phyloP scores from a whole-genome alignment of 1,139 yeast species.

The Magnusiomyces fungicola region DNA sequence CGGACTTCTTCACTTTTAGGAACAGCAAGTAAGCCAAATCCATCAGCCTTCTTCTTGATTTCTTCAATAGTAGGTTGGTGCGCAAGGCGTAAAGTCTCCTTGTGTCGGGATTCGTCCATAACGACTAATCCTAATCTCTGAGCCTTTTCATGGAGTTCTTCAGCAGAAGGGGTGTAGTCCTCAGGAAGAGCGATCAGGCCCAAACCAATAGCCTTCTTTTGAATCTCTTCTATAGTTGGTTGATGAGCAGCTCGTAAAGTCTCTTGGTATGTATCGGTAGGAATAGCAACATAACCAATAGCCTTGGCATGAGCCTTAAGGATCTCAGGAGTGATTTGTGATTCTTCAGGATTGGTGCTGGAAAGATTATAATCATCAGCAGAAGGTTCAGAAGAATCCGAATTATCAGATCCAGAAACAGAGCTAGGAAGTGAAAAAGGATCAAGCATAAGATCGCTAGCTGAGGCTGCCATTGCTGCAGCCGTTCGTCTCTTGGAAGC shows the following conservation, averaged over 20 bases:
- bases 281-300: conserved; percentile 7
- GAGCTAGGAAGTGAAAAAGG: background rate
- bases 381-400: background rate
- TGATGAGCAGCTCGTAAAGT: conserved; percentile 18
- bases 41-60: conserved; percentile 27
- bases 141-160: conserved; percentile 27
- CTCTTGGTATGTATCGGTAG: conserved; percentile 13
- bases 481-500: background rate
- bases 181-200: conserved; percentile 18
- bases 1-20: conserved; percentile 28
- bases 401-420: background rate
- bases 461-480: background rate
- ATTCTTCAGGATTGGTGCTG: background rate
- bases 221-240: conserved; percentile 17
- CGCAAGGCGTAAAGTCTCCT: conserved; percentile 5
- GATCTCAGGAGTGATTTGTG: conserved; percentile 2
- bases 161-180: conserved; percentile 21
- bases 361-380: background rate
- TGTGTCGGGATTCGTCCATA: conserved; percentile 7
- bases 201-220: conserved; percentile 20
- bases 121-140: conserved; percentile 17
- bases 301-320: conserved; percentile 10
- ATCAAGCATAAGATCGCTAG: background rate
- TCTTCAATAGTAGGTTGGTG: conserved; percentile 21
- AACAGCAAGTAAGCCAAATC: conserved; percentile 27